Evolutionary conservation across 768 basidiomycete species (phyloP).

Genomic region (Amanita molliuscula): DNA sequence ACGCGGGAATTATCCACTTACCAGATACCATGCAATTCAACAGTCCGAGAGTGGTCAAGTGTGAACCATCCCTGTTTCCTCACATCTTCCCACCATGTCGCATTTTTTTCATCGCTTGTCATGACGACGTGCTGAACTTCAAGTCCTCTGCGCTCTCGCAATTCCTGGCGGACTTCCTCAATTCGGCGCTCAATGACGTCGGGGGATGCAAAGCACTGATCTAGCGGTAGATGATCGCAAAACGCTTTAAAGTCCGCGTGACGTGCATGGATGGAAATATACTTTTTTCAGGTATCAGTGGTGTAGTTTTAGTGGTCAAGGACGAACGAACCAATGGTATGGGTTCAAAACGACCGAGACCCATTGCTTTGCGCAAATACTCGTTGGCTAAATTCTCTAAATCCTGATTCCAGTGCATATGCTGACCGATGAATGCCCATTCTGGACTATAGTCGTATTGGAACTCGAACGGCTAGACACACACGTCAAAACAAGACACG

Average conservation of each 20-base stretch:
- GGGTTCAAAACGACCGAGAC: constrained; percentile 19
- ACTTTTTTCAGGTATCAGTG: constrained; percentile 26
- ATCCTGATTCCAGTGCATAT: constrained; percentile 37
- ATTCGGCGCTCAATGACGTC: constrained; percentile 44
- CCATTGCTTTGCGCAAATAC: constrained; percentile 37
- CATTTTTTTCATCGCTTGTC: constrained; percentile 53
- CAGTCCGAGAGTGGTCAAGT: constrained; percentile 40
- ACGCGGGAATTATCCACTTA: constrained; percentile 16
- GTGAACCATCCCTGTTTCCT: constrained; percentile 37
- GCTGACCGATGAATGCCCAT: constrained; percentile 44
- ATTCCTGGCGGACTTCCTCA: constrained; percentile 40
- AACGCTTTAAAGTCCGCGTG: constrained; percentile 41
- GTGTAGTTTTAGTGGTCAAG: not conserved
- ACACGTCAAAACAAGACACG: not conserved
- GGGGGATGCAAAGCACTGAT: constrained; percentile 46
- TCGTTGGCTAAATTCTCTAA: constrained; percentile 31
- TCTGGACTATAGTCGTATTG: constrained; percentile 48
- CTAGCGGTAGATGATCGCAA: constrained; percentile 30
- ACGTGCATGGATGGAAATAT: constrained; percentile 47
- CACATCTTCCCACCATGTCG: constrained; percentile 50
- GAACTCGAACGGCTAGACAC: constrained; percentile 38
- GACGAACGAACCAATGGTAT: constrained; percentile 35
- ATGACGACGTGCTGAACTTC: constrained; percentile 44
- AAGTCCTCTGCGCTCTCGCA: constrained; percentile 33
- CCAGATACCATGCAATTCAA: constrained; percentile 38